Base-by-base conservation (phyloP, 495 filamentous ascomycete genomes). In the Amphirosellinia nigrospora region DNA sequence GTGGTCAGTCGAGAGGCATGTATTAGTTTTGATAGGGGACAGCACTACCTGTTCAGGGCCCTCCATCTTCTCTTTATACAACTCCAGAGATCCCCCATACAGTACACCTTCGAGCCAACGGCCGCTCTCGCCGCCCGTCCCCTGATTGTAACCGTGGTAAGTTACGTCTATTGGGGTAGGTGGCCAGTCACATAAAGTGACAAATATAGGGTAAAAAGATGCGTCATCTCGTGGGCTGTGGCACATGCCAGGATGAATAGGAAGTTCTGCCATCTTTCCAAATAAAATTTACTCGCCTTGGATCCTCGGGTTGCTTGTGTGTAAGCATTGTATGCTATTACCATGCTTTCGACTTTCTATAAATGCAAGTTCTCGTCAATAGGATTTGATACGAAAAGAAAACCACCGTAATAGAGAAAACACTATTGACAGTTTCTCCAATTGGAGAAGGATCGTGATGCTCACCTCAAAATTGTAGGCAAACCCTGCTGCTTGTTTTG, bases 181-280 rank as follows among this genome's bases (percentile, higher is more conserved):
- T 5, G 50, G 50, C 50, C 50, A 55, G 26, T 55, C 50, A 30
- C 23, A 26, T 55, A 32, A 55, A 55, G 50, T 32, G 50, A 55
- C 9, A 55, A 30, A 55, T 55, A 55, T 32, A 55, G 23, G 26
- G 50, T 32, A 19, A 55, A 55, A 5, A 55, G 50, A 19, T 55
- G 50, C 13, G 39, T 43, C 39, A 43, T 16, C 39, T 43, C 39
- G 39, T 43, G 26, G 23, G 50, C 50, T 55, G 50, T 55, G 3
- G 28, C 28, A 30, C 50, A 55, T 55, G 50, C 50, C 13, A 55
- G 30, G 50, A 55, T 32, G 50, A 55, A 55, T 11, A 55, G 50
- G 23, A 55, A 55, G 15, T 55, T 55, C 50, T 55, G 50, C 50
- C 50, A 55, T 55, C 50, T 55, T 23, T 55, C 50, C 10, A 55